Base-by-base conservation (phyloP, 192 early-diverging fungal species). In the Coemansia sp. region DNA sequence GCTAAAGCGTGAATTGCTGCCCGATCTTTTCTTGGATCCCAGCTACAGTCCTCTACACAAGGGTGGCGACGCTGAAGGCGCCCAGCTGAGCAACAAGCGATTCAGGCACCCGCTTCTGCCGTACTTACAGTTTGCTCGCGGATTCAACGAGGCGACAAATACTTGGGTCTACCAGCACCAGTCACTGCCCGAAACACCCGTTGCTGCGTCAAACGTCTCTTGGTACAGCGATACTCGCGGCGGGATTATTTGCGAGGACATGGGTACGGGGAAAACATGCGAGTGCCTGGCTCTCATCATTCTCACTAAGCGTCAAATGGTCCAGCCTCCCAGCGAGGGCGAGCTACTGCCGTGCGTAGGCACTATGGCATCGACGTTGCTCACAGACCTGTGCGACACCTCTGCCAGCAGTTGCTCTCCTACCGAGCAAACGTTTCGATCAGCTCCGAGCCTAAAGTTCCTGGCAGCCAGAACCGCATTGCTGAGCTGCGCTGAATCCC, bases 181-280 rank as follows among this genome's bases (percentile, higher is more conserved):
- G 34, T 6, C 62, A 53, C 2, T 39, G 6, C 61, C 84, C 72
- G 61, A 72, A 62, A 8, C 79, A 76, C 66, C 65, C 31, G 57
- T 75, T 6, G 39, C 48, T 18, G 66, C 74, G 5, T 41, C 60
- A 18, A 68, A 77, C 64, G 72, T 77, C 2, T 62, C 70, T n/a
- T 77, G 75, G 75, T 77, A 74, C 47, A 65, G 66, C 59, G 66
- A 74, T 41, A 61, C 73, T 0, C 73, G 64, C 7, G 89, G 88
- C 20, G 92, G 93, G 0, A 90, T 94, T 55, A 87, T 94, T 41
- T 92, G 89, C 72, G 93, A 93, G 65, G 91, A 93, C 28, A 95
- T 95, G 93, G 93, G 93, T n/a, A 91, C 89, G 2, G 93, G 92
- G 8, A 93, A 93, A 64, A 93, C 90, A 0, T 86, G 86, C 67